These are phyloP conservation scores for Ustilago lituana DNA, from an alignment of 1,284 basidiomycete genomes.

Conservation along the genomic window DNA sequence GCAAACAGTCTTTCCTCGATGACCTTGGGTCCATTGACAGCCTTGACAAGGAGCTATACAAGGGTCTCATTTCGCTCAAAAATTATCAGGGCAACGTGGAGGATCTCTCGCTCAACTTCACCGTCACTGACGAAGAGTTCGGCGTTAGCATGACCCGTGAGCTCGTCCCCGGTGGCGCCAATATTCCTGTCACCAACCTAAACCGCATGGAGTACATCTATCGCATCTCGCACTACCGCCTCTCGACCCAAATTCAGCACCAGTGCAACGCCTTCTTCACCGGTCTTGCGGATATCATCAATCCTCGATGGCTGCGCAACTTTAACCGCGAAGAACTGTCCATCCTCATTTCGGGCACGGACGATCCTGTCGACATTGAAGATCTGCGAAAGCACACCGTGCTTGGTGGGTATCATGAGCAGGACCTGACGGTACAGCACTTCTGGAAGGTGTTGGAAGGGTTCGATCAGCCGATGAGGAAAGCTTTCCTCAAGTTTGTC, in stretches of 20 bases:
- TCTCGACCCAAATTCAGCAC: conserved; percentile 81
- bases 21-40: conserved; percentile 62
- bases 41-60: conserved; percentile 79
- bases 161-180: conserved; percentile 83
- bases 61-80: conserved; percentile 90
- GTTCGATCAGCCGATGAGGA: conserved; percentile 53
- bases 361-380: conserved; percentile 60
- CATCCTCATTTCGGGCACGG: conserved; percentile 60
- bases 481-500: conserved; percentile 63
- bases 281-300: conserved; percentile 63
- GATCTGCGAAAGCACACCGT: conserved; percentile 62
- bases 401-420: conserved; percentile 61
- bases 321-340: conserved; percentile 64
- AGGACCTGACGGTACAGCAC: conserved; percentile 60
- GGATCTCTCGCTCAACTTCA: conserved; percentile 91
- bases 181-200: conserved; percentile 86
- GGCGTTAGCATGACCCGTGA: conserved; percentile 82
- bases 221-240: conserved; percentile 85
- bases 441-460: conserved; percentile 62
- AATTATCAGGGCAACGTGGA: conserved; percentile 88
- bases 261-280: conserved; percentile 78
- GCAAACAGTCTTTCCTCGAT: conserved; percentile 63
- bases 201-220: conserved; percentile 90
- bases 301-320: conserved; percentile 64
- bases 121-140: conserved; percentile 90